Conservation (phyloP, 1,284 basidiomycete genomes). For the Boletus semigastroideus region DNA sequence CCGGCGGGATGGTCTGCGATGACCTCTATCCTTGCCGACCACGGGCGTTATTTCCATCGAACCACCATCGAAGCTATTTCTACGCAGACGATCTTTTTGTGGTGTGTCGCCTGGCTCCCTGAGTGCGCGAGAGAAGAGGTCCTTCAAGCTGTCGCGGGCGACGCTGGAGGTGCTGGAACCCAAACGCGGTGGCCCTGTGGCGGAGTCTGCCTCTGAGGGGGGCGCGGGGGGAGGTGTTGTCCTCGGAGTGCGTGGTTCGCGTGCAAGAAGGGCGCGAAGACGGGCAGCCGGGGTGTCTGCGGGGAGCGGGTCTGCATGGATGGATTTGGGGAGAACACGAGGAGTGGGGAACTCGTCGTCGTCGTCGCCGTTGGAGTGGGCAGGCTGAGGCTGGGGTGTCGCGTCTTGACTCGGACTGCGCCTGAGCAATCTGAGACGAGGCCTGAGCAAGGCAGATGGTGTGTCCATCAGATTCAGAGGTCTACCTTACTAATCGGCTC, state of each 20-base stretch:
- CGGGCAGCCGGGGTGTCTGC: slow-evolving; percentile 49
- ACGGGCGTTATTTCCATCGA: slow-evolving; percentile 59
- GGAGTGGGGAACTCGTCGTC: slow-evolving; percentile 53
- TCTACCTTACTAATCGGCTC: not conserved
- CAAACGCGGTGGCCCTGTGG: slow-evolving; percentile 49
- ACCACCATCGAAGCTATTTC: slow-evolving; percentile 60
- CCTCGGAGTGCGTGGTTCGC: slow-evolving; percentile 39
- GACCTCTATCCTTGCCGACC: slow-evolving; percentile 42
- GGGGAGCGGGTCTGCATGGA: slow-evolving; percentile 25
- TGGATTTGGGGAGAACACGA: slow-evolving; percentile 36
- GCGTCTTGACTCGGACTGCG: slow-evolving; percentile 32
- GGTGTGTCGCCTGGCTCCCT: slow-evolving; percentile 64
- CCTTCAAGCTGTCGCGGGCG: slow-evolving; percentile 56
- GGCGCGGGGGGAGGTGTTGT: slow-evolving; percentile 36
- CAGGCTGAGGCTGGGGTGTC: slow-evolving; percentile 39
- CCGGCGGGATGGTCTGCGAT: slow-evolving; percentile 49
- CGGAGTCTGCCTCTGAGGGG: slow-evolving; percentile 59
- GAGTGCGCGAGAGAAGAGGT: slow-evolving; percentile 61
- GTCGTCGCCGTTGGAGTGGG: slow-evolving; percentile 31
- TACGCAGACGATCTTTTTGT: slow-evolving; percentile 39
- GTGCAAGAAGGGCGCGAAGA: slow-evolving; percentile 55
- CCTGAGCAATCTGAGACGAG: slow-evolving; percentile 48
- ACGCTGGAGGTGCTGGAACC: slow-evolving; percentile 45
- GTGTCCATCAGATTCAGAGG: slow-evolving; percentile 18
- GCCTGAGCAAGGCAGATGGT: slow-evolving; percentile 23